Evolutionary conservation across 169 alveolate genomes (phyloP).

Genomic region (Ichthyophthirius multifiliis): DNA sequence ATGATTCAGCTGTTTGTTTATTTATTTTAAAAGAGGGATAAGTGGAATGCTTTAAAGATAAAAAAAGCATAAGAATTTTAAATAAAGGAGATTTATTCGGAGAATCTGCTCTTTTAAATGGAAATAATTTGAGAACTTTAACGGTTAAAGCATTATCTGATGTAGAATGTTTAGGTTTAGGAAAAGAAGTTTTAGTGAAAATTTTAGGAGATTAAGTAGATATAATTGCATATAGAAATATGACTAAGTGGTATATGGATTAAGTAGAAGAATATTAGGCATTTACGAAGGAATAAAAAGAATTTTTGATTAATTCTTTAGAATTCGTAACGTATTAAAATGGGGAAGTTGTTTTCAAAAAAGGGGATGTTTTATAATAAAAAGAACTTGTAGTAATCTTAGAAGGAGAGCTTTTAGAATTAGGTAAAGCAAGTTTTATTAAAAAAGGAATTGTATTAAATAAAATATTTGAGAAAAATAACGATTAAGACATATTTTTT

Average conservation of each 20-base stretch:
- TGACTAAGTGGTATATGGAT: slow-evolving; percentile 32
- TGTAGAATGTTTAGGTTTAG: slow-evolving; percentile 40
- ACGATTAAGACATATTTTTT: no score
- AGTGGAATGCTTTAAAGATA: slow-evolving; percentile 1
- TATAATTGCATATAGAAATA: slow-evolving; percentile 8
- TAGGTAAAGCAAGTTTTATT: no score
- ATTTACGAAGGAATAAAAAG: background rate
- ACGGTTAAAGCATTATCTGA: slow-evolving; percentile 42
- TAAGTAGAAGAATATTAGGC: slow-evolving; percentile 4
- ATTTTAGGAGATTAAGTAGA: slow-evolving; percentile 36
- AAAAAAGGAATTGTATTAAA: no score
- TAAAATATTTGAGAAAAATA: no score
- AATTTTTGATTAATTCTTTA: background rate
- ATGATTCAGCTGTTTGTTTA: slow-evolving; percentile 30
- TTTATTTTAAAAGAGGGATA: slow-evolving; percentile 46
- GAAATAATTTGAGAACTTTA: slow-evolving; percentile 43
- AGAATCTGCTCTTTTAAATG: slow-evolving; percentile 35
- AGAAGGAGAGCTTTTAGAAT: background rate
- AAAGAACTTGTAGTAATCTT: background rate
- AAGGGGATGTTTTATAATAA: background rate
- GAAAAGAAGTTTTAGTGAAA: slow-evolving; percentile 42
- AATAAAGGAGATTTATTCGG: slow-evolving; percentile 30
- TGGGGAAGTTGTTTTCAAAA: no score
- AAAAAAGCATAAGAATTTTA: slow-evolving; percentile 15
- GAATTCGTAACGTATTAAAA: no score